phyloP scores from a whole-genome alignment of 73 alveolate genomes.

The Paramecium biaurelia region DNA sequence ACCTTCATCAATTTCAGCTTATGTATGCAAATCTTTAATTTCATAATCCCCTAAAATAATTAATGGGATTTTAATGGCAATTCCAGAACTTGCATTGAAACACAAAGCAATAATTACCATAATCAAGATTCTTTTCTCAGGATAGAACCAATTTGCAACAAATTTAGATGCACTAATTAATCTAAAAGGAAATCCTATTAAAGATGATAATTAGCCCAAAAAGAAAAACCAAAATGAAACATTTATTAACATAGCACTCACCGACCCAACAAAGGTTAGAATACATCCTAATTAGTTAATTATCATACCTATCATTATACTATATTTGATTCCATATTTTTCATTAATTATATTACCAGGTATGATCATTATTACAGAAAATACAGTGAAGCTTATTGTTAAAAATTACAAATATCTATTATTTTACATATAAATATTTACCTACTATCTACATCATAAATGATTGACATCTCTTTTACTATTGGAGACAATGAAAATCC shows the following conservation, averaged over 20 bases:
- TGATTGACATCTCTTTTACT: background rate
- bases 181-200: constrained; percentile 39
- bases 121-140: constrained; percentile 24
- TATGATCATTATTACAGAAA: constrained; percentile 45
- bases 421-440: background rate
- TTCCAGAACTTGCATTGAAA: constrained; percentile 52
- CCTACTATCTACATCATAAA: constrained; percentile 3
- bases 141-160: constrained; percentile 52
- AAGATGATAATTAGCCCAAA: background rate
- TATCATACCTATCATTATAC: constrained; percentile 20
- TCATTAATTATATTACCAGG: constrained; percentile 47
- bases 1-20: background rate
- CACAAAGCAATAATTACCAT: constrained; percentile 40
- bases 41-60: background rate
- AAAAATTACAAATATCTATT: background rate
- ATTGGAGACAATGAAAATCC: constrained; percentile 25
- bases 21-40: background rate
- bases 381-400: constrained; percentile 30
- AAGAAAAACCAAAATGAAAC: constrained; percentile 51
- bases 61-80: constrained; percentile 21
- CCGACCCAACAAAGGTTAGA: background rate
- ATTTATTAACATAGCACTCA: background rate
- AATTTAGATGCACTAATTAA: constrained; percentile 33
- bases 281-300: background rate
- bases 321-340: constrained; percentile 23